Conservation (phyloP, 306 rosid species). For the Cucumis cinereus region DNA sequence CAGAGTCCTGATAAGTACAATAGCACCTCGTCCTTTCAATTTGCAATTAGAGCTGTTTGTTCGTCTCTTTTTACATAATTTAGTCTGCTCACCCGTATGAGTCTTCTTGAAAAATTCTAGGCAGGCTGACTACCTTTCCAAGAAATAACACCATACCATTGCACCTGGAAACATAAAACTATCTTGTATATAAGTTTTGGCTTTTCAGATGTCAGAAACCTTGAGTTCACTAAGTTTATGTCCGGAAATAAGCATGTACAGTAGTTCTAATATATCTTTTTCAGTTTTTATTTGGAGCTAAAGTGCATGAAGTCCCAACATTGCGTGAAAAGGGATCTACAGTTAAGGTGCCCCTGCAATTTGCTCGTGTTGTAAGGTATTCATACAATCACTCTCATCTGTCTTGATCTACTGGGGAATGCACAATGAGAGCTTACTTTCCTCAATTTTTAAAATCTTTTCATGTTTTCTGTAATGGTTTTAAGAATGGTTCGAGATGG, state of each 20-base stretch:
- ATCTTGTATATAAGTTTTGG: neutral
- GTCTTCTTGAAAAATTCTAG: neutral
- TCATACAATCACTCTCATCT: neutral
- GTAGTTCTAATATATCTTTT: neutral
- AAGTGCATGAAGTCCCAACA: constrained; percentile 40
- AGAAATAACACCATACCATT: neutral
- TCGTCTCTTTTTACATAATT: neutral
- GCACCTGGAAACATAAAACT: neutral
- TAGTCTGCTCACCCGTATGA: neutral
- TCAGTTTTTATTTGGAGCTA: constrained; percentile 67
- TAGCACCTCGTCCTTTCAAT: neutral
- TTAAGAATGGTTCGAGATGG: constrained; percentile 64
- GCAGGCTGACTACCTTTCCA: neutral
- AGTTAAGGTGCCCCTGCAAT: constrained; percentile 34
- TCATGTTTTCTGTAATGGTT: neutral
- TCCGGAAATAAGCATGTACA: neutral
- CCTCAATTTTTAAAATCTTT: constrained; percentile 2
- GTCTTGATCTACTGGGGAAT: neutral
- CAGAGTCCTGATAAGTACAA: neutral
- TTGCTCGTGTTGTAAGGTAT: constrained; percentile 51
- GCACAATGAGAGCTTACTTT: neutral
- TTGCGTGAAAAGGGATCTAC: constrained; percentile 38
- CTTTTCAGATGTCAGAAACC: neutral
- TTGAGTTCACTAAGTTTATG: neutral
- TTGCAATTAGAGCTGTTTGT: neutral